Evolutionary conservation across 345 rosid species (phyloP), one percentile per base, ranked within the genome.

Genomic region (Pelargonium nanum): DNA sequence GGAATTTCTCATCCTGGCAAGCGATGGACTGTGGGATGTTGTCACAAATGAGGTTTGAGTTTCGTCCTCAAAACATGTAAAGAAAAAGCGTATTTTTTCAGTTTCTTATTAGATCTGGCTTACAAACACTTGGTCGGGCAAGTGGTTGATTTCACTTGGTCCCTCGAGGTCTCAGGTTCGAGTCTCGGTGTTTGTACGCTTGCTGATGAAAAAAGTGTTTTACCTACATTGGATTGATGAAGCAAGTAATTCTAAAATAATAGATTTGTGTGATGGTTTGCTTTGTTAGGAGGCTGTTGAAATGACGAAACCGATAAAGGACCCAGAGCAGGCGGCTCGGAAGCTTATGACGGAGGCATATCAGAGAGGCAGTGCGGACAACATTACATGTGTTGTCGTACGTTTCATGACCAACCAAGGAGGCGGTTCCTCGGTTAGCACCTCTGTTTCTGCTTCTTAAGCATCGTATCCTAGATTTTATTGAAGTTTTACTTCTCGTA

Each of bases 21-120:
- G 99, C 70, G 99, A 93, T 80, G 99, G 99, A 66, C 75, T 90
- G 23, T 93, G 99, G 97, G 99, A 94, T 58, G 99, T 94, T 70
- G 97, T 93, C 59, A 70, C 96, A 57, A 93, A 93, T 58, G 97
- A 93, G 95, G 99, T 93, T 70, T 16, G 62, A 21, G 23, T 45
- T 15, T 6, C 10, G 2, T 34, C 48, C 15, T 40, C 48, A n/a
- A n/a, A n/a, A n/a, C n/a, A n/a, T n/a, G n/a, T n/a, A n/a, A n/a
- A n/a, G n/a, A n/a, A n/a, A n/a, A n/a, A n/a, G n/a, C n/a, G n/a
- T n/a, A n/a, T n/a, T n/a, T n/a, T n/a, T n/a, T n/a, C n/a, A n/a
- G n/a, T n/a, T n/a, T n/a, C n/a, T n/a, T n/a, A n/a, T n/a, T n/a
- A n/a, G n/a, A n/a, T n/a, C n/a, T n/a, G n/a, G n/a, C n/a, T n/a